Base-by-base conservation (phyloP, 805 yeast genomes). In the Cyberlindnera misumaiensis region DNA sequence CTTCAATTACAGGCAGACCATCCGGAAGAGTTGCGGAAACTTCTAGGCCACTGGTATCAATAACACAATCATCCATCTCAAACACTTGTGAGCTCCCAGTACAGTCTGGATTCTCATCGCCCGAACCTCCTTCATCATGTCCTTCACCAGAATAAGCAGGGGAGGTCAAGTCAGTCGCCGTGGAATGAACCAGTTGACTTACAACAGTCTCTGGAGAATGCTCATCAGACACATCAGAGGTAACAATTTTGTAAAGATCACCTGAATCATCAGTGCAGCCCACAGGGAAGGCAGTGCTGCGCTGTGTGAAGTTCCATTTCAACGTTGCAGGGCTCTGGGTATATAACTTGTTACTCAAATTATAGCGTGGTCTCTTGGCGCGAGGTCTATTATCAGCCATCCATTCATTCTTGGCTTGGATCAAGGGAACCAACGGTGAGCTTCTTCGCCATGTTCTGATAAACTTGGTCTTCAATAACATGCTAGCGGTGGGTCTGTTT, bases 401-500 rank as follows among this genome's bases (percentile, higher is more conserved):
- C 59, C 64, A 59, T 14, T 53, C 49, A 28, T 68, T 60, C 48
- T 68, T 75, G 27, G 58, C 59, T 36, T 61, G 53, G 32, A 75
- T 62, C 45, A 70, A 50, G 22, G 53, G 55, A 10, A 59, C 45
- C 34, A 67, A 48, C 38, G 56, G 53, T 5, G 50, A 45, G 24
- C 58, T 53, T 38, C 58, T 52, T 43, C 57, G 60, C 30, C 58
- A 50, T 30, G 56, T 53, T 34, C 62, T 65, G 14, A 83, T 60
- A 51, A 80, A 81, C 35, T 67, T 66, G 35, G 70, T 72, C 32
- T 68, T 69, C 41, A 84, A 61, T 34, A 93, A 63, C 11, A 64
- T 61, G 0, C 56, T 43, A 0, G 90, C 84, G 13, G 74, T 58
- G 0, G 90, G 88, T 45, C 97, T 69, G 40, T 65, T 54, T 2